Evolutionary conservation across 768 basidiomycete genomes (phyloP).

Genomic region (Megacollybia marginata): DNA sequence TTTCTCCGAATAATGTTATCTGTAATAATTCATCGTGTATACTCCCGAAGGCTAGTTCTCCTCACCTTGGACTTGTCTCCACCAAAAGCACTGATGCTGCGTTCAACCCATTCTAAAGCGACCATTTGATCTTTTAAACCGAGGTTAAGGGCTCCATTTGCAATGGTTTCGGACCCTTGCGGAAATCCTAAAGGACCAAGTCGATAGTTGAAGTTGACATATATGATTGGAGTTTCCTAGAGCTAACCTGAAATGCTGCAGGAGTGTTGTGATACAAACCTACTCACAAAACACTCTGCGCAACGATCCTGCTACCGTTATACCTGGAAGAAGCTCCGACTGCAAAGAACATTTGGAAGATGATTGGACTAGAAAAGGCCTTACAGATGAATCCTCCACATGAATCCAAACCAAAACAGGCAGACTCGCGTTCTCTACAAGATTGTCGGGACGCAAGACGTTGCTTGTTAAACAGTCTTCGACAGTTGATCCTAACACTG

Average conservation of each 20-base stretch:
- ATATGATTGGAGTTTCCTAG: slow-evolving; percentile 22
- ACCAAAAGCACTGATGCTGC: no score
- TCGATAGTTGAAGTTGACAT: no score
- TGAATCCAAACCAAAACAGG: slow-evolving; percentile 2
- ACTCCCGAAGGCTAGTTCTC: neutral
- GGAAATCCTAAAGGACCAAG: no score
- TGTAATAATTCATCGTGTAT: neutral
- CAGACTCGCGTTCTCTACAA: neutral
- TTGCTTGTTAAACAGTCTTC: slow-evolving; percentile 37
- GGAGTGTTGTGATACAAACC: no score
- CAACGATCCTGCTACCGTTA: neutral
- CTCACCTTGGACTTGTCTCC: no score
- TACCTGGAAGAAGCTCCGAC: neutral
- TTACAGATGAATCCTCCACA: neutral
- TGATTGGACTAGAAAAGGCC: neutral
- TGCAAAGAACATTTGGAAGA: neutral
- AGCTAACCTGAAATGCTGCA: slow-evolving; percentile 40
- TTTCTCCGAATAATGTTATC: slow-evolving; percentile 27
- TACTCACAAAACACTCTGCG: slow-evolving; percentile 1
- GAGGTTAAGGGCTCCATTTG: no score
- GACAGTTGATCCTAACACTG: slow-evolving; percentile 13
- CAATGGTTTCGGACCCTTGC: no score
- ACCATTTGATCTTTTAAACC: slow-evolving; percentile 22
- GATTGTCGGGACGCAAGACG: slow-evolving; percentile 25
- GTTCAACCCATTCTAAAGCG: slow-evolving; percentile 29